Base-by-base conservation (phyloP, 2,329 filamentous ascomycete species). In the Clonostachys solani region DNA sequence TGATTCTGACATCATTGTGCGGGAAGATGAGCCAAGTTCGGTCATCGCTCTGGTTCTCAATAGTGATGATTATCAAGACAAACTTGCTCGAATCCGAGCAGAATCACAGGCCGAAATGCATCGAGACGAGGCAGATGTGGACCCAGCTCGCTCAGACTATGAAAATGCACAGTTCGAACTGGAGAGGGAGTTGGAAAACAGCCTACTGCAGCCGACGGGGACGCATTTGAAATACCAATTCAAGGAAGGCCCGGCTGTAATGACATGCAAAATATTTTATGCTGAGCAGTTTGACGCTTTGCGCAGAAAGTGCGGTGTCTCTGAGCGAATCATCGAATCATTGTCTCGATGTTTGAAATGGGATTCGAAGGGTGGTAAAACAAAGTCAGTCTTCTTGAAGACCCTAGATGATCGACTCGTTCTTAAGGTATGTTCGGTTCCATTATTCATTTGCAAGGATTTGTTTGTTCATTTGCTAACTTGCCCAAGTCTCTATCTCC, bases 251-350 rank as follows among this genome's bases (percentile, higher is more conserved):
- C 84, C 88, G n/a, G 92, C 95, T 4, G 89, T 87, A 58, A 95
- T 96, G 80, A 86, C 92, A 44, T 97, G 95, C 74, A 99, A 99
- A 68, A 94, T 99, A 42, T 97, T 99, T 67, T 99, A 95, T 59
- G 94, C 94, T 0, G 94, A 97, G 64, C 94, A 96, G 53, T 99
- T 99, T 57, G 94, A 99, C 67, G 94, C 94, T 4, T 77, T 99
- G 37, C 84, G 94, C 47, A 82, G 89, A 48, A 96, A 96, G 66
- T 97, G 92, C 54, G 92, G 92, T 15, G 87, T 96, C 9, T 85
- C 90, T 2, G 92, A 97, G 60, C 87, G 94, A 35, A 95, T 99
- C 54, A 84, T 97, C 23, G 94, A 99, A 63, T 96, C 92, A 2
- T 74, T 99, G 18, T 97, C 94, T 8, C 84, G 94, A 17, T 99